These are phyloP conservation scores for Solanum bukasovii DNA, from an alignment of 257 asterid genomes.

Conservation along the genomic window DNA sequence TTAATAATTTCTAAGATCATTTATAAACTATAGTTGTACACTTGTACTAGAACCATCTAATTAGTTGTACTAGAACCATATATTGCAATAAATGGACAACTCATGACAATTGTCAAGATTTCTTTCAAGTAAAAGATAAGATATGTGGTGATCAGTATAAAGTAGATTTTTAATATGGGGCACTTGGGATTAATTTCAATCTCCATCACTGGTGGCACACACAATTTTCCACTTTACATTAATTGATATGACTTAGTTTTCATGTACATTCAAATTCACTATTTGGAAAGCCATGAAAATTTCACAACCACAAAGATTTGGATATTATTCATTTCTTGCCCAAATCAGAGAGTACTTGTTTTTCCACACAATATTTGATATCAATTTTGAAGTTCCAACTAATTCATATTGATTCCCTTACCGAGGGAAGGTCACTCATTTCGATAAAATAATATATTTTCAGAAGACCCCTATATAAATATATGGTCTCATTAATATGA, in stretches of 20 bases:
- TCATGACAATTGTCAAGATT: neutral
- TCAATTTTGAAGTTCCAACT: too few relatives aligned
- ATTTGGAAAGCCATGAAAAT: neutral
- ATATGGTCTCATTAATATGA: too few relatives aligned
- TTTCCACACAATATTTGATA: too few relatives aligned
- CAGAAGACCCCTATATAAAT: too few relatives aligned
- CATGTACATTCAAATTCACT: neutral
- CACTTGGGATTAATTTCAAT: neutral
- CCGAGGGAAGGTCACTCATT: too few relatives aligned
- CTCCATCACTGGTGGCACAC: neutral
- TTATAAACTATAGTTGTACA: neutral
- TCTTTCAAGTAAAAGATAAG: neutral
- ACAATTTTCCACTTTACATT: neutral
- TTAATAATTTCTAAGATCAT: neutral
- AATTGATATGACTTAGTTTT: neutral
- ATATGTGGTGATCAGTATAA: neutral
- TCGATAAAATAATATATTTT: too few relatives aligned
- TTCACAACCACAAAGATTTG: neutral
- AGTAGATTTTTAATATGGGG: neutral
- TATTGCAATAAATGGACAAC: neutral
- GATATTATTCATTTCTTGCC: neutral
- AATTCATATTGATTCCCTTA: too few relatives aligned
- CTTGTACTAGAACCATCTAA: neutral
- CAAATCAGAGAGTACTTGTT: neutral
- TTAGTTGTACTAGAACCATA: neutral